phyloP scores from a whole-genome alignment of 371 early-diverging fungal genomes.

The Vairimorpha necatrix region DNA sequence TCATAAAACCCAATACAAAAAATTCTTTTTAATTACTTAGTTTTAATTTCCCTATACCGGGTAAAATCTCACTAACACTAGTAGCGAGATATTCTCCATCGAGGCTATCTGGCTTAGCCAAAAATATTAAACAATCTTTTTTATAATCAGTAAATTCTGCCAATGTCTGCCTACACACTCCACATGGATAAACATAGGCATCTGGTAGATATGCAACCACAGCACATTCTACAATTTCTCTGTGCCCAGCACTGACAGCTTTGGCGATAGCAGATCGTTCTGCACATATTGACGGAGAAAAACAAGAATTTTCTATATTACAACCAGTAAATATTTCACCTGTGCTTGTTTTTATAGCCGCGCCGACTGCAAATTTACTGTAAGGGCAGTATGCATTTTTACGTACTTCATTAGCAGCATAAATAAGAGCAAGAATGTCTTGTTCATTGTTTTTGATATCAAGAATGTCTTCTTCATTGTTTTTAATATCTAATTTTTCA shows the following conservation, averaged over 20 bases:
- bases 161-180: constrained; percentile 76
- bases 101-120: neutral
- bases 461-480: no score
- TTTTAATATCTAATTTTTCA: no score
- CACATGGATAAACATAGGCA: constrained; percentile 69
- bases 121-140: constrained; percentile 68
- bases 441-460: no score
- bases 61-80: neutral
- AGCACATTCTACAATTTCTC: constrained; percentile 68
- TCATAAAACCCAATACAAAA: no score
- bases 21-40: no score
- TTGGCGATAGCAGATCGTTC: constrained; percentile 75
- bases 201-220: constrained; percentile 67
- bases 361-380: constrained; percentile 75
- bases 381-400: constrained; percentile 70
- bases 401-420: constrained; percentile 51
- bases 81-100: neutral
- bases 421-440: neutral
- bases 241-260: constrained; percentile 72
- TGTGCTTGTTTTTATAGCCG: constrained; percentile 66
- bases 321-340: constrained; percentile 70
- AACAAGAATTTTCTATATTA: constrained; percentile 75
- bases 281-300: constrained; percentile 71
- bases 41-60: neutral
- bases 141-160: constrained; percentile 67